These are phyloP conservation scores for Begonia peltatifolia DNA, from an alignment of 306 rosid species.

Conservation along the genomic window DNA sequence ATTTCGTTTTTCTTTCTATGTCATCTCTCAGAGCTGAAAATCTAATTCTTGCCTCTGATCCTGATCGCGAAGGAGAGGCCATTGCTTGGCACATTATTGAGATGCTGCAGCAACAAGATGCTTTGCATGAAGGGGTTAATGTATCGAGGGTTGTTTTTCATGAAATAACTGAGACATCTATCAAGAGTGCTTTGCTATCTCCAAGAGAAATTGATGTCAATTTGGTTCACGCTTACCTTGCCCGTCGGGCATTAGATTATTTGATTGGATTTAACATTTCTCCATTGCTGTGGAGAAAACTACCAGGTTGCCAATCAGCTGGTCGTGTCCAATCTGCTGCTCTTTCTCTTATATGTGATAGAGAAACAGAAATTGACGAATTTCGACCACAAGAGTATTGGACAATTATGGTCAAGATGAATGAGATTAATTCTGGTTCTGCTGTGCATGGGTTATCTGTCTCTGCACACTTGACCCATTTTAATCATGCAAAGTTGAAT, in stretches of 20 bases:
- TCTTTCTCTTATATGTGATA: constrained; percentile 82
- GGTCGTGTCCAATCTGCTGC: constrained; percentile 99
- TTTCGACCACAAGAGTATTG: constrained; percentile 74
- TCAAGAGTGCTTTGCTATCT: constrained; percentile 61
- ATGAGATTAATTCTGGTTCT: constrained; percentile 15
- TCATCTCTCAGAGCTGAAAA: constrained; percentile 82
- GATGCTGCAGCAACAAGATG: constrained; percentile 90
- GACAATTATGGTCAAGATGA: constrained; percentile 42
- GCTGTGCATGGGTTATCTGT: constrained; percentile 19
- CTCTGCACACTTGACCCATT: constrained; percentile 60
- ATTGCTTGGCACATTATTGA: constrained; percentile 95
- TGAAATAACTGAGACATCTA: constrained; percentile 85
- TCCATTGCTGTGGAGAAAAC: constrained; percentile 90
- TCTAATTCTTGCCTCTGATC: constrained; percentile 98
- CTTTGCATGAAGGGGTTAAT: constrained; percentile 39
- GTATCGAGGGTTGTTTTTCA: constrained; percentile 79
- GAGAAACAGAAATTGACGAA: constrained; percentile 87
- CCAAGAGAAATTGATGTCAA: constrained; percentile 69
- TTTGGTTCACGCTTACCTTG: constrained; percentile 90
- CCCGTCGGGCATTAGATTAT: constrained; percentile 96
- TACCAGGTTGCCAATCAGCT: constrained; percentile 95
- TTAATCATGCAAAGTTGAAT: constrained; percentile 52
- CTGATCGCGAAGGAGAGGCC: constrained; percentile 99
- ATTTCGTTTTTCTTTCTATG: constrained; percentile 16
- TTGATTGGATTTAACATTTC: constrained; percentile 95